Evolutionary conservation across 2,329 filamentous ascomycete genomes (phyloP), one percentile per base, ranked within the genome.

Genomic region (Teratosphaeria zuluensis): DNA sequence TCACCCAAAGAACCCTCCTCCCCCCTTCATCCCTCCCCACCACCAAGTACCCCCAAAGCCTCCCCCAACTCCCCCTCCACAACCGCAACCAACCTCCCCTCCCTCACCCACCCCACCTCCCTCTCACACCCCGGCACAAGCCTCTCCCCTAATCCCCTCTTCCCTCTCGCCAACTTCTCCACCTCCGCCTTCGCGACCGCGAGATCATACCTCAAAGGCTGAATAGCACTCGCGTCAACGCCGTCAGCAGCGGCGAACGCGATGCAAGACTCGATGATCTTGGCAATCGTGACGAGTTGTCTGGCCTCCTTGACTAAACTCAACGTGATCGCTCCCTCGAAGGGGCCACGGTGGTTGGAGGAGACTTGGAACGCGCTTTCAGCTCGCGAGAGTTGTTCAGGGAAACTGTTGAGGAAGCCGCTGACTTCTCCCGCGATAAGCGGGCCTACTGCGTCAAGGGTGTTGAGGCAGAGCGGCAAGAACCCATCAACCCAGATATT

Each of bases 401-500:
- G 87, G 72, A 96, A 99, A 70, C 91, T 88, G 69, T 95, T 95
- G 31, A 99, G 80, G 70, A 97, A 95, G 59, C 86, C 86, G 0
- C 88, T 84, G 5, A 97, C 84, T 72, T 99, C 94, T 0, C 87
- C 84, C 0, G 91, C 92, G 53, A 95, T 84, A 1, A 89, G 88
- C 1, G 85, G 81, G 11, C 91, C 90, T 19, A 99, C 84, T 11
- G 89, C 85, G 60, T 87, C 84, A 21, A 99, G 81, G 31, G 99
- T 80, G 72, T 97, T 97, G 52, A 99, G 81, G 61, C 92, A 87
- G 19, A 99, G 77, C 0, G 94, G 94, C 3, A 99, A 79, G 59
- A 97, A 82, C 1, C 90, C 94, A 64, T 89, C 88, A 21, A 85
- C 84, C 94, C 94, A 99, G 68, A 97, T 92, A 56, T 83, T 82